Evolutionary conservation across 257 asterid genomes (phyloP), one percentile per base, ranked within the genome.

Genomic region (Verbena officinalis): DNA sequence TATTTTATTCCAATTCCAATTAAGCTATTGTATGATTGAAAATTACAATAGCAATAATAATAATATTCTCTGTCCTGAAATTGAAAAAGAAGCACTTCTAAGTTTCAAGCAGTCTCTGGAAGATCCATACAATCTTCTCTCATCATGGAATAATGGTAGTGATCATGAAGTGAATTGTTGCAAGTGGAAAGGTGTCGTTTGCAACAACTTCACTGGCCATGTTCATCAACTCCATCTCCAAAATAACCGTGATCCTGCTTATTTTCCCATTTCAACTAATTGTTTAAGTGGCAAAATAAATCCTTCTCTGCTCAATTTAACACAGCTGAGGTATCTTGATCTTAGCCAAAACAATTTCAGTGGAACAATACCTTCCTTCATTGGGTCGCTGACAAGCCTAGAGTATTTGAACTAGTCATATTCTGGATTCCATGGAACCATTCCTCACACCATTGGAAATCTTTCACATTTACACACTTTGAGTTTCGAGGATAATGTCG

Each of bases 321-420:
- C 42, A 17, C 73, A 71, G 34, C 62, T 75, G 5, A 45, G 24
- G 15, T 34, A 59, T 36, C 77, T 75, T 19, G 74, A 75, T 31
- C 14, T 75, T 20, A 62, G 69, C 63, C 14, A 0, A 8, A 76
- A 67, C 54, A 4, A 34, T 14, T 71, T 71, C 19, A n/a, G 4
- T 4, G 62, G 23, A 33, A 49, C 71, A 36, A 71, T 71, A 33
- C 81, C 81, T n/a, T 40, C 68, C 3, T 62, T 62, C 59, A 40
- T 71, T 1, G 71, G 72, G 7, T 62, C 64, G 7, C 39, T 71
- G 31, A 9, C 33, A 23, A 49, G 20, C 34, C 54, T 71, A 4
- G 54, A 40, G 65, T 50, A 55, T 62, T 54, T 71, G 22, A 53
- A 75, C 12, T 13, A 70, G 13, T 60, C 74, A 0, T 0, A 9